phyloP scores from a whole-genome alignment of 225 moss, liverwort and hornwort species.

The Marchantia polymorpha region DNA sequence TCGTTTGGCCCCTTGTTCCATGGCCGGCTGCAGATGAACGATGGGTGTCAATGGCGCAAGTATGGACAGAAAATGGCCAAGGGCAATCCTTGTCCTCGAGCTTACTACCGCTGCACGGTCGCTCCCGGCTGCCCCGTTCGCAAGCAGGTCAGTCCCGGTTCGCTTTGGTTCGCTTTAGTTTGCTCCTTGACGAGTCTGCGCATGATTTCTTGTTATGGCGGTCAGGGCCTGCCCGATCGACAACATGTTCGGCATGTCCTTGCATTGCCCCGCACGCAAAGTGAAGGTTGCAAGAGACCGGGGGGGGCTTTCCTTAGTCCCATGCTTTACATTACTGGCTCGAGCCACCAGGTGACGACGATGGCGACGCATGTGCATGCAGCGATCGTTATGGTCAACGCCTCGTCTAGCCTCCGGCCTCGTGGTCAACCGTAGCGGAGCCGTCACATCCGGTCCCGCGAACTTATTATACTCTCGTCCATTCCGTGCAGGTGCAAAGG shows the following conservation, averaged over 20 bases:
- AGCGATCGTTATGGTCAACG: neutral
- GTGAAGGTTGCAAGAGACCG: neutral
- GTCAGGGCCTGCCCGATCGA: too few species aligned
- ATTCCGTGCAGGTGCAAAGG: constrained; percentile 56
- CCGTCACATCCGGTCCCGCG: neutral
- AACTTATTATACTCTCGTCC: neutral
- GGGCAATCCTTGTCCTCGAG: constrained; percentile 76
- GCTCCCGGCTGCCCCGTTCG: constrained; percentile 74
- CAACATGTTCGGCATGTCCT: too few species aligned
- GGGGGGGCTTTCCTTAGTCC: neutral
- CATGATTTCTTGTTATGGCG: too few species aligned
- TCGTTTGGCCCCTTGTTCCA: neutral
- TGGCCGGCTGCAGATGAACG: constrained; percentile 50
- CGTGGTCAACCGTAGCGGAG: neutral
- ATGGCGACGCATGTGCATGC: neutral
- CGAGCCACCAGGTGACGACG: neutral
- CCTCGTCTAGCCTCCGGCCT: neutral
- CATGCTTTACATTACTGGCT: neutral
- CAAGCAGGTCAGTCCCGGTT: constrained; percentile 48
- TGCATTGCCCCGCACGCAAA: neutral
- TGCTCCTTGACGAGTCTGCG: too few species aligned
- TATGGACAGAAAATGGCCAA: constrained; percentile 86
- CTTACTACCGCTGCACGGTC: constrained; percentile 78
- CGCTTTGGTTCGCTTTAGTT: too few species aligned
- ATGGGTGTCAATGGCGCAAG: constrained; percentile 79